phyloP scores from a whole-genome alignment of 2,329 filamentous ascomycete genomes.

The Hymenoscyphus albidus region DNA sequence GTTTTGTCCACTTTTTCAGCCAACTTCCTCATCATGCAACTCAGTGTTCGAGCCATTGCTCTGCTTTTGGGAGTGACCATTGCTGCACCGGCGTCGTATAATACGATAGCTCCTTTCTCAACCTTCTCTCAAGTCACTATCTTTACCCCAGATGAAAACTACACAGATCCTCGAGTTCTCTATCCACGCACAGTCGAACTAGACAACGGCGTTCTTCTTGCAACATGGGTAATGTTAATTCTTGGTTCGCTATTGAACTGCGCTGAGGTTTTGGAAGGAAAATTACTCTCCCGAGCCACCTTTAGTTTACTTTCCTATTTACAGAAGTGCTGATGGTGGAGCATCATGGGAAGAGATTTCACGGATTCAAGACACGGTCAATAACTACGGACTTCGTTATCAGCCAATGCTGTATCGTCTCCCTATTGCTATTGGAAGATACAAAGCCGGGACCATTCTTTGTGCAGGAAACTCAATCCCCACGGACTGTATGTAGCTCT shows the following conservation, averaged over 20 bases:
- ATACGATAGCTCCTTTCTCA: constrained; percentile 19
- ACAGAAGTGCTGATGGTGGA: constrained; percentile 47
- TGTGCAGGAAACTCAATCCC: constrained; percentile 43
- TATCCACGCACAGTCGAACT: constrained; percentile 38
- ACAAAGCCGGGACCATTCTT: constrained; percentile 59
- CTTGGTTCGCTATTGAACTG: background rate
- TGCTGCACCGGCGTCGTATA: constrained; percentile 12
- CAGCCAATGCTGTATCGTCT: constrained; percentile 67
- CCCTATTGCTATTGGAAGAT: constrained; percentile 53
- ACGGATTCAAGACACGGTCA: constrained; percentile 58
- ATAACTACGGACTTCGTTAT: constrained; percentile 63
- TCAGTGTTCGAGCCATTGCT: constrained; percentile 20
- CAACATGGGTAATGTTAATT: constrained; percentile 40
- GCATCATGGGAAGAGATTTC: constrained; percentile 58
- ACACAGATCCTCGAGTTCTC: constrained; percentile 31
- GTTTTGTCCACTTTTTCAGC: background rate
- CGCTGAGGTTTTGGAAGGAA: constrained; percentile 31
- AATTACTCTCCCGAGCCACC: constrained; percentile 56
- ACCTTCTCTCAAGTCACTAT: constrained; percentile 32
- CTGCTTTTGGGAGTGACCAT: constrained; percentile 20
- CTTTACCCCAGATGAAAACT: constrained; percentile 30
- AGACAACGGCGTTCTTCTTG: constrained; percentile 42
- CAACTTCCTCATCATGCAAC: constrained; percentile 21
- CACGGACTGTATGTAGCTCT: constrained; percentile 38
- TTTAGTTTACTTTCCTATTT: constrained; percentile 46